Conservation (phyloP, 2,329 filamentous ascomycete genomes). For the Xylariales sp. region DNA sequence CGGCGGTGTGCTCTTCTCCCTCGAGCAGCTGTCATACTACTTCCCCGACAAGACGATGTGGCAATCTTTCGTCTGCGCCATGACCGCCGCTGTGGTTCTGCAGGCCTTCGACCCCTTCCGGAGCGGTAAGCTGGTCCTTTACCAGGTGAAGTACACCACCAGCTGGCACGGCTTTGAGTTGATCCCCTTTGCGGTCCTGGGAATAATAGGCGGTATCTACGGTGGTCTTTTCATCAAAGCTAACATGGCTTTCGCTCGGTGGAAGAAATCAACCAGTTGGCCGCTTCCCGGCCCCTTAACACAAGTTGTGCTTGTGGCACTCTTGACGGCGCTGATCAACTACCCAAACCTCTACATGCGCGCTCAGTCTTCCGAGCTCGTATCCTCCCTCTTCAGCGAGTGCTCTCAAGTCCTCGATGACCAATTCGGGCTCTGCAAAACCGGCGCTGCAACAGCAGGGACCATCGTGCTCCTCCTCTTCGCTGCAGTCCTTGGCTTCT, state of each 20-base stretch:
- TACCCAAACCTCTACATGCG: constrained; percentile 97
- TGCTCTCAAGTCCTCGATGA: constrained; percentile 80
- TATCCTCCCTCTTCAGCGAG: constrained; percentile 87
- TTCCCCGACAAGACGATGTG: constrained; percentile 99
- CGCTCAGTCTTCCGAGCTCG: constrained; percentile 83
- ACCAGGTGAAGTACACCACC: constrained; percentile 88
- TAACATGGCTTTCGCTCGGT: constrained; percentile 81
- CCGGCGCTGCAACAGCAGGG: constrained; percentile 72
- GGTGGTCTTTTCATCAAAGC: constrained; percentile 91
- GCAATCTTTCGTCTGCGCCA: constrained; percentile 98
- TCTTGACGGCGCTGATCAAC: constrained; percentile 83
- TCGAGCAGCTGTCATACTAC: constrained; percentile 97
- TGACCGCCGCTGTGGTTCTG: constrained; percentile 93
- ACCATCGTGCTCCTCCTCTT: constrained; percentile 80
- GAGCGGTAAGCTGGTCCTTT: constrained; percentile 90
- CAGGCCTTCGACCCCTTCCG: constrained; percentile 93
- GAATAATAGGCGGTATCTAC: constrained; percentile 87
- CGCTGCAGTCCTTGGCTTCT: constrained; percentile 77
- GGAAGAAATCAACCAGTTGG: constrained; percentile 64
- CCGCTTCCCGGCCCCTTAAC: constrained; percentile 66
- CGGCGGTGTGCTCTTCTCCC: constrained; percentile 88
- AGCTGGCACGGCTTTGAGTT: constrained; percentile 95
- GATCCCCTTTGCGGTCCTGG: constrained; percentile 79
- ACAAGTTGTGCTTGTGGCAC: constrained; percentile 75
- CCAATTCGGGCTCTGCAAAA: constrained; percentile 85